Evolutionary conservation across 805 yeast species (phyloP).

Genomic region (Phaffomyces antillensis): DNA sequence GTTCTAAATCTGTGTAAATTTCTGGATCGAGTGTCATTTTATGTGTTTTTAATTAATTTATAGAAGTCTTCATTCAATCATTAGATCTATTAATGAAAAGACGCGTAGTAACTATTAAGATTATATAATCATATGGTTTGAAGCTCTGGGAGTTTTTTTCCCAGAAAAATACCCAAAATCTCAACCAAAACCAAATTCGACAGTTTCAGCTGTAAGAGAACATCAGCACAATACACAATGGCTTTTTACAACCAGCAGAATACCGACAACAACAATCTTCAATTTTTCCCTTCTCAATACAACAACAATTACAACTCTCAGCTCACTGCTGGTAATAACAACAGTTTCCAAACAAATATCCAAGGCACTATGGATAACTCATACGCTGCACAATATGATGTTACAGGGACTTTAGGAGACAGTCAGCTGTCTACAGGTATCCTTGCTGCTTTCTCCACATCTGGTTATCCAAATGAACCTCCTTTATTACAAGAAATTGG

Average conservation of each 20-base stretch:
- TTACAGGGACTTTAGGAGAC: slow-evolving; percentile 22
- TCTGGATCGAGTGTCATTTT: not conserved
- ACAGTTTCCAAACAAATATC: slow-evolving; percentile 7
- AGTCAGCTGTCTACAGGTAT: slow-evolving; percentile 61
- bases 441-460: slow-evolving; percentile 85
- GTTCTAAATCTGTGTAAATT: slow-evolving; percentile 9
- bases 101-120: too few species aligned
- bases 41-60: not conserved
- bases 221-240: not conserved
- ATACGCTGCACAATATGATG: slow-evolving; percentile 14
- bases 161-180: too few species aligned
- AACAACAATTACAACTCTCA: slow-evolving; percentile 9
- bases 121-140: too few species aligned
- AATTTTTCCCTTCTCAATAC: slow-evolving; percentile 24
- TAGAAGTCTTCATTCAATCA: not conserved
- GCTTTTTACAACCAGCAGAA: slow-evolving; percentile 8
- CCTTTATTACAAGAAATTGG: slow-evolving; percentile 90
- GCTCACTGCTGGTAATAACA: not conserved
- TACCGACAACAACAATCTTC: slow-evolving; percentile 14
- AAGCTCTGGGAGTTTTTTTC: too few species aligned
- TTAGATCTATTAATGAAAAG: too few species aligned
- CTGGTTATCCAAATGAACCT: slow-evolving; percentile 94
- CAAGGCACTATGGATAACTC: slow-evolving; percentile 32
- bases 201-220: not conserved
- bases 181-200: too few species aligned